These are phyloP conservation scores for Epichloe uncinata DNA, from an alignment of 2,329 filamentous ascomycete genomes.

Conservation along the genomic window DNA sequence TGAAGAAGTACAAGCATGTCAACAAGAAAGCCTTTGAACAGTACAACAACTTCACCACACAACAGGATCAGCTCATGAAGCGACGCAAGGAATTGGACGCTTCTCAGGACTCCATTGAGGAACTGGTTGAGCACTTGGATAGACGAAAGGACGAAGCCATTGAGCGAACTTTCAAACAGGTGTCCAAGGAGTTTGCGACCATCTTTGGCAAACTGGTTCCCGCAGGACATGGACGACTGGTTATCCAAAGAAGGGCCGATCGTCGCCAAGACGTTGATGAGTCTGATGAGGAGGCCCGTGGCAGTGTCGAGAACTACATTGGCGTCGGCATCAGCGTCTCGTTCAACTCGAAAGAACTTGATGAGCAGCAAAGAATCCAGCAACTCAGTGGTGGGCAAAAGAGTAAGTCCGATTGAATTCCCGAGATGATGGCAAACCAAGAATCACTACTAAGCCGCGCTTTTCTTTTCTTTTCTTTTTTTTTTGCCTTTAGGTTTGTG, in stretches of 20 bases:
- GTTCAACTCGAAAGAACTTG: conserved; percentile 90
- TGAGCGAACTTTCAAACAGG: conserved; percentile 95
- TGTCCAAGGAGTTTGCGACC: conserved; percentile 80
- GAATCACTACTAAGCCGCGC: too few species aligned
- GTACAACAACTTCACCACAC: conserved; percentile 91
- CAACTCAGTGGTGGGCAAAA: conserved; percentile 96
- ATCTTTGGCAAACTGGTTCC: conserved; percentile 95
- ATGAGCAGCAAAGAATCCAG: conserved; percentile 95
- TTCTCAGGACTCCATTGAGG: conserved; percentile 77
- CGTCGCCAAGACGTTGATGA: conserved; percentile 45
- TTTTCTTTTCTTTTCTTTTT: background rate
- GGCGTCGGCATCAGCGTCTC: conserved; percentile 95
- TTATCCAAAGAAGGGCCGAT: conserved; percentile 87
- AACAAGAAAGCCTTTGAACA: conserved; percentile 99
- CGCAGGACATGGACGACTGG: conserved; percentile 76
- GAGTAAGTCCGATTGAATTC: conserved; percentile 43
- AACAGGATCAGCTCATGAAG: conserved; percentile 75
- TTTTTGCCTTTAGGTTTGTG: conserved; percentile 53
- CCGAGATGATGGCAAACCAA: too few species aligned
- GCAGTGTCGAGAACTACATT: conserved; percentile 83
- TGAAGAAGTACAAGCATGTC: conserved; percentile 95
- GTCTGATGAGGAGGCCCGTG: conserved; percentile 54
- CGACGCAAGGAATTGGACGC: conserved; percentile 78
- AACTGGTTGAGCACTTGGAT: conserved; percentile 83
- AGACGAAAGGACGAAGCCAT: conserved; percentile 96